Percentiles rank a stretch among this genome's conserved stretches.
Conservation (phyloP, 2,329 filamentous ascomycete species). For the Cryphonectria parasitica region DNA sequence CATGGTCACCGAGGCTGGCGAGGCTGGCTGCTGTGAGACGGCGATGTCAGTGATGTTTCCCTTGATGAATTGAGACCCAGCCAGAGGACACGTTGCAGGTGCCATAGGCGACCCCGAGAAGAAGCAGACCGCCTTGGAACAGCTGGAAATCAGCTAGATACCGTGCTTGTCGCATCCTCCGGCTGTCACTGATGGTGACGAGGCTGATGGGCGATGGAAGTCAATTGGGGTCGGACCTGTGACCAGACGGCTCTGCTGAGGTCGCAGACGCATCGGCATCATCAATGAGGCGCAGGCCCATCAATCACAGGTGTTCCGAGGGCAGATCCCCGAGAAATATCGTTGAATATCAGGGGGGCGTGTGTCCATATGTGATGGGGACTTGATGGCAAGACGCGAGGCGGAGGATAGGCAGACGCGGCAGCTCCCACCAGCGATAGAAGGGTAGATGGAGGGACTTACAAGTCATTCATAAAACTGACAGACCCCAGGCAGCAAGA, state of each 20-base stretch:
- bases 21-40: conserved; percentile 61
- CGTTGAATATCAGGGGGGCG: conserved; percentile 43
- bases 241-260: conserved; percentile 31
- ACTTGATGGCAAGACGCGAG: conserved; percentile 41
- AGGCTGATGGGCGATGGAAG: conserved; percentile 51
- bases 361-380: conserved; percentile 41
- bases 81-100: conserved; percentile 35
- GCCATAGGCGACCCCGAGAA: conserved; percentile 40
- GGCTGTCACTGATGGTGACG: conserved; percentile 49
- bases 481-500: conserved; percentile 44
- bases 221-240: conserved; percentile 47
- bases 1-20: conserved; percentile 66
- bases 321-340: conserved; percentile 34
- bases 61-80: conserved; percentile 38
- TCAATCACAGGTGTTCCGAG: conserved; percentile 38
- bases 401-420: conserved; percentile 34
- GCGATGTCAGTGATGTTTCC: conserved; percentile 51
- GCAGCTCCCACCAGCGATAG: conserved; percentile 33
- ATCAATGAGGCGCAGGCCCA: conserved; percentile 42
- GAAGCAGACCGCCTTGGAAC: conserved; percentile 34
- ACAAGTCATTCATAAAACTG: conserved; percentile 58
- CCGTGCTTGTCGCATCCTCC: conserved; percentile 49
- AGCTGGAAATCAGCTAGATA: conserved; percentile 35
- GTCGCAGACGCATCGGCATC: conserved; percentile 38
- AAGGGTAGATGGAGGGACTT: conserved; percentile 43